Evolutionary conservation across 768 basidiomycete species (phyloP).

Genomic region (Pulveroboletus sp.): DNA sequence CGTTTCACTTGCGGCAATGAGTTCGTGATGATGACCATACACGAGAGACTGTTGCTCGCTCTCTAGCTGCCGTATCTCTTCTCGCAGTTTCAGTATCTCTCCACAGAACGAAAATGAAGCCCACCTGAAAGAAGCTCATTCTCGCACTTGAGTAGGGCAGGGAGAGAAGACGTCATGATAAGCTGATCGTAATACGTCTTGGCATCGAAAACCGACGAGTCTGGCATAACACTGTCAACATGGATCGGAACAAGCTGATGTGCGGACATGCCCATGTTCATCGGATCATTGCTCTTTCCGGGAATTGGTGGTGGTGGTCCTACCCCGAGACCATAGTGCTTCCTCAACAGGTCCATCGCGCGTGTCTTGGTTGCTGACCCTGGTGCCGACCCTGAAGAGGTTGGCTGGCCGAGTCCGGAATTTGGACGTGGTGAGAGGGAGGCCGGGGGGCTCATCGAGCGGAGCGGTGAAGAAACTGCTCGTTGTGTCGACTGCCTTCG

Average conservation of each 20-base stretch:
- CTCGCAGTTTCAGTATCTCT: conserved; percentile 5
- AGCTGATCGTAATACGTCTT: conserved; percentile 82
- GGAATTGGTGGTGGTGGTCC: conserved; percentile 60
- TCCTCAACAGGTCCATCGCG: conserved; percentile 74
- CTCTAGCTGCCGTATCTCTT: conserved; percentile 85
- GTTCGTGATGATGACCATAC: conserved; percentile 93
- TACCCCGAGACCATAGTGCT: conserved; percentile 84
- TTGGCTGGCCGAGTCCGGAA: conserved; percentile 18
- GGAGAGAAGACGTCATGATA: conserved; percentile 75
- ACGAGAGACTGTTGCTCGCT: conserved; percentile 87
- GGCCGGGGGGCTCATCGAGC: conserved; percentile 35
- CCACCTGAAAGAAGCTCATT: conserved; percentile 75
- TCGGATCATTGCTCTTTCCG: conserved; percentile 62
- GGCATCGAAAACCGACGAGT: conserved; percentile 79
- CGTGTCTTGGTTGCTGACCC: conserved; percentile 42
- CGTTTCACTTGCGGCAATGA: conserved; percentile 90
- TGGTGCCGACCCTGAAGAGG: conserved; percentile 21
- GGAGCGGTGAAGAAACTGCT: conserved; percentile 42
- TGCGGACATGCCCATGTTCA: conserved; percentile 63
- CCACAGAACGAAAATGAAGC: neutral
- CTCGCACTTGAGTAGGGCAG: conserved; percentile 69
- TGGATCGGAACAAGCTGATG: neutral
- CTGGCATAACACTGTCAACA: conserved; percentile 33
- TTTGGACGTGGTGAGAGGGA: conserved; percentile 14
- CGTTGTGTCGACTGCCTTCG: conserved; percentile 29